Evolutionary conservation across 2,329 filamentous ascomycete genomes (phyloP).

Genomic region (Chaetoscypha palmicola): DNA sequence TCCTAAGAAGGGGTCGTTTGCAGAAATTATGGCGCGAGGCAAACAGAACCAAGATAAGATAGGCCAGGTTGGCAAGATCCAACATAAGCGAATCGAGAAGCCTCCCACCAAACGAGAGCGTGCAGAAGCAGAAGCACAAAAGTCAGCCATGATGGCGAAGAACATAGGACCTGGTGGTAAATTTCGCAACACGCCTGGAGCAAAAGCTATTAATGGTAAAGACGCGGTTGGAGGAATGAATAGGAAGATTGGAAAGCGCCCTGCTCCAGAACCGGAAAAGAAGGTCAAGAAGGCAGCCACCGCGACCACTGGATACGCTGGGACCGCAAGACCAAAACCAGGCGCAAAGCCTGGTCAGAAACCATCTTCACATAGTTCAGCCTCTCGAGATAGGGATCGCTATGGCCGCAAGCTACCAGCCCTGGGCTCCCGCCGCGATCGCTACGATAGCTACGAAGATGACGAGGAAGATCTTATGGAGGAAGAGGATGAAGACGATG

Average conservation of each 20-base stretch:
- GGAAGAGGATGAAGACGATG: constrained; percentile 39
- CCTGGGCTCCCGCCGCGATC: constrained; percentile 10
- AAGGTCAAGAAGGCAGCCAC: constrained; percentile 54
- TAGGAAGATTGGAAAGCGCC: constrained; percentile 21
- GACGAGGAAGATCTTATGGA: constrained; percentile 33
- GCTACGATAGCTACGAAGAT: constrained; percentile 20
- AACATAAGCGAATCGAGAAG: constrained; percentile 67
- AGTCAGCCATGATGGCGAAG: constrained; percentile 22
- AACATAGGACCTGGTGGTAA: constrained; percentile 25
- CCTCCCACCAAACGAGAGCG: constrained; percentile 47
- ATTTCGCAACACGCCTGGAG: constrained; percentile 16
- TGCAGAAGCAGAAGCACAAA: constrained; percentile 25
- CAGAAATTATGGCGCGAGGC: constrained; percentile 66
- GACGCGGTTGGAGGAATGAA: constrained; percentile 12
- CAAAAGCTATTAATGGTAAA: constrained; percentile 7
- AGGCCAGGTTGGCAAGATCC: constrained; percentile 62
- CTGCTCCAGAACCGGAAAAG: constrained; percentile 39
- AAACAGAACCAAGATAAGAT: constrained; percentile 56
- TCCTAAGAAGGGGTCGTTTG: constrained; percentile 67
- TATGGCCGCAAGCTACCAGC: constrained; percentile 8
- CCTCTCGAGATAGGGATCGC: constrained; percentile 16
- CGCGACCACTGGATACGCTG: constrained; percentile 59
- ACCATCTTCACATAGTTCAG: constrained; percentile 17
- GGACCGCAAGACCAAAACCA: constrained; percentile 54
- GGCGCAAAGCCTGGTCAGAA: constrained; percentile 32